Evolutionary conservation across 306 rosid genomes (phyloP).

Genomic region (Vigna unguiculata): DNA sequence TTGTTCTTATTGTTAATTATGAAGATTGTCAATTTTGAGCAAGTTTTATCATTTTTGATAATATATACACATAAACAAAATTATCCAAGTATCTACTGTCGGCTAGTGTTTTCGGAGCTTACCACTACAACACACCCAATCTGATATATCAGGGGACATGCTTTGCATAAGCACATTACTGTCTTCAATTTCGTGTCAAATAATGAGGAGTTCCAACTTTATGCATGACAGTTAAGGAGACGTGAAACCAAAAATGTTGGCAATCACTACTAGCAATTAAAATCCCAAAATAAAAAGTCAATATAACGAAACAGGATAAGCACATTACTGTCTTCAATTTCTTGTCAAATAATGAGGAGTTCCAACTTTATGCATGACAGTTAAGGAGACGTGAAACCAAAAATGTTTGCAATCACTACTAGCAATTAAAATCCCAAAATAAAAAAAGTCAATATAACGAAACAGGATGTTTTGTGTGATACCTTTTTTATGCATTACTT

Average conservation of each 20-base stretch:
- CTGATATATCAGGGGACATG: too few relatives aligned
- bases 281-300: neutral
- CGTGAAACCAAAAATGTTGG: neutral
- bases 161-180: neutral
- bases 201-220: neutral
- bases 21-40: too few relatives aligned
- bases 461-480: neutral
- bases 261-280: neutral
- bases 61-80: too few relatives aligned
- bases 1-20: too few relatives aligned
- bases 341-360: neutral
- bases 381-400: neutral
- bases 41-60: too few relatives aligned
- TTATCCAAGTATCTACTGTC: too few relatives aligned
- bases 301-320: neutral
- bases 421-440: constrained; percentile 8
- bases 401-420: neutral
- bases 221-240: too few relatives aligned
- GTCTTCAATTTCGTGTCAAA: neutral
- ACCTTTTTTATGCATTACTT: neutral
- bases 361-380: too few relatives aligned
- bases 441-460: constrained; percentile 9
- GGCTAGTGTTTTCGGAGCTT: too few relatives aligned
- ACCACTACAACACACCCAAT: too few relatives aligned
- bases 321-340: too few relatives aligned